Conservation (phyloP, 768 basidiomycete species). For the Pisolithus sp. region DNA sequence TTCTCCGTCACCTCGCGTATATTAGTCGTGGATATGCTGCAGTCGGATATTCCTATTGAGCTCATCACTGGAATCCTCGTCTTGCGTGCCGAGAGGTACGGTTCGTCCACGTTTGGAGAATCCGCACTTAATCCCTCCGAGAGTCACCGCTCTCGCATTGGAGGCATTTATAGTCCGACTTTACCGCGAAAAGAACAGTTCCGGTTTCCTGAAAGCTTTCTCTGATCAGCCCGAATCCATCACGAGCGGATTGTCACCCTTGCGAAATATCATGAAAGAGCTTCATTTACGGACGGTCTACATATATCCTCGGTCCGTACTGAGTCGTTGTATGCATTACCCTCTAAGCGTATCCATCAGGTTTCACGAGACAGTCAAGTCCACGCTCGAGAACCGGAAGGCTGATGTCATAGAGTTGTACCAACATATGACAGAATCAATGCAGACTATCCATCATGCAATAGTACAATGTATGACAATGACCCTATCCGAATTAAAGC, state of each 20-base stretch:
- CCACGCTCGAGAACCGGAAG: constrained; percentile 70
- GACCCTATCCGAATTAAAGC: constrained; percentile 84
- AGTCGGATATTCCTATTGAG: constrained; percentile 74
- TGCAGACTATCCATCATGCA: constrained; percentile 88
- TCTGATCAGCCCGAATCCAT: constrained; percentile 96
- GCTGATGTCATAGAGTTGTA: constrained; percentile 92
- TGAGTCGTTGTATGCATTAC: not conserved
- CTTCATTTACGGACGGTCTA: constrained; percentile 84
- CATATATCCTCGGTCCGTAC: constrained; percentile 78
- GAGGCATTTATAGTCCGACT: constrained; percentile 93
- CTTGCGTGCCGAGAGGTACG: constrained; percentile 84
- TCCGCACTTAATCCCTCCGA: constrained; percentile 23
- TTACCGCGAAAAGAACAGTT: constrained; percentile 83
- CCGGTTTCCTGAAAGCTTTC: constrained; percentile 93
- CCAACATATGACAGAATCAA: constrained; percentile 75
- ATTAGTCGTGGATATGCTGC: constrained; percentile 90
- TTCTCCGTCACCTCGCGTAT: constrained; percentile 92
- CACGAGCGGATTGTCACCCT: constrained; percentile 83
- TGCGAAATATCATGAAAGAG: constrained; percentile 90
- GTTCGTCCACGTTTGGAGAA: not conserved
- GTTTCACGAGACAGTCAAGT: constrained; percentile 85
- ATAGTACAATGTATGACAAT: constrained; percentile 92
- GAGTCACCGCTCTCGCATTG: constrained; percentile 75
- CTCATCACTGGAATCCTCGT: constrained; percentile 87
- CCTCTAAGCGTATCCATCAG: constrained; percentile 33